Conservation (phyloP, 176 grass and related monocot species). For the Panicum miliaceum region DNA sequence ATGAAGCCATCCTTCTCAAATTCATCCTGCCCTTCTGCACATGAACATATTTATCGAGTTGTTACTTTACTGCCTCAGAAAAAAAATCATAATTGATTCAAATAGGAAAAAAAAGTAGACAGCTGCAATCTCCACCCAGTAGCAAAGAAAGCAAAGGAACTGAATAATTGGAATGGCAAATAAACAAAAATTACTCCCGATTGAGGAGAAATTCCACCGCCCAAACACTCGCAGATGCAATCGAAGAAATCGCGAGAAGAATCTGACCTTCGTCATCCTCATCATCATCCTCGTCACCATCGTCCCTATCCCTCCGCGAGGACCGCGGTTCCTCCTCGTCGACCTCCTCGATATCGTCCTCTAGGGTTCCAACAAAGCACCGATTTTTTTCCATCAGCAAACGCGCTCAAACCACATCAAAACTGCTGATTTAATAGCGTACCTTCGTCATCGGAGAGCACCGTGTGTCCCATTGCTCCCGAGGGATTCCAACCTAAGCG, state of each 20-base stretch:
- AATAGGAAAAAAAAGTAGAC: not conserved
- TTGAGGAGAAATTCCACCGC: not conserved
- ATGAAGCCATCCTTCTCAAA: conserved; percentile 98
- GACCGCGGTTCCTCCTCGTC: conserved; percentile 65
- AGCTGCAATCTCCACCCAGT: not conserved
- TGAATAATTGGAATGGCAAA: not conserved
- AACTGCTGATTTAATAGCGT: conserved; percentile 24
- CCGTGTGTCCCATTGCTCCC: conserved; percentile 62
- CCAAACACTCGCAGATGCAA: not conserved
- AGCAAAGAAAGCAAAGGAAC: not conserved
- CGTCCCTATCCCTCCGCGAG: conserved; percentile 43
- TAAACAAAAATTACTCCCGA: not conserved
- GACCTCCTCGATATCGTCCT: conserved; percentile 65
- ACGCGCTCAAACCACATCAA: not conserved
- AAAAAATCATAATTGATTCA: not conserved
- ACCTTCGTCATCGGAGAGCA: conserved; percentile 94
- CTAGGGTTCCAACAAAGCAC: conserved; percentile 42
- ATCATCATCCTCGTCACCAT: conserved; percentile 57
- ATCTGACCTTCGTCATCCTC: conserved; percentile 79
- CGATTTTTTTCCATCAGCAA: conserved; percentile 36
- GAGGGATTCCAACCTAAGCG: not conserved
- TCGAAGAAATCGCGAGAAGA: conserved; percentile 20
- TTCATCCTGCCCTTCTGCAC: conserved; percentile 81
- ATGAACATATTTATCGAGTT: conserved; percentile 5
- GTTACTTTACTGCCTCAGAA: not conserved